Conservation (phyloP, 2,329 filamentous ascomycete species). For the Ophiostoma ips region DNA sequence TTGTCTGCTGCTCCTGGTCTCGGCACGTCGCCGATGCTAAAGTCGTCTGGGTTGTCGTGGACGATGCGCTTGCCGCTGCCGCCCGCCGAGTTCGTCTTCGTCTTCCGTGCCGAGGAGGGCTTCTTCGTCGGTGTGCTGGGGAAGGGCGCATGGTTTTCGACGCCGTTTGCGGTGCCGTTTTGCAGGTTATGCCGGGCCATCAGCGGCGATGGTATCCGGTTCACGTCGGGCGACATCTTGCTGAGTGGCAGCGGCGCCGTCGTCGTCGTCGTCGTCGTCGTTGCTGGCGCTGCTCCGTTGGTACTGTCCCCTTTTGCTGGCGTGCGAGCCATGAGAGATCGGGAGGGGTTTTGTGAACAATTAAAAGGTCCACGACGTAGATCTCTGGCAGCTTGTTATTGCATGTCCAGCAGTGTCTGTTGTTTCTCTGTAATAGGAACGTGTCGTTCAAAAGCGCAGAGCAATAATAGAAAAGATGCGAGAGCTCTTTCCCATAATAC, state of each 20-base stretch:
- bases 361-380: neutral
- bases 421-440: too few species aligned
- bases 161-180: neutral
- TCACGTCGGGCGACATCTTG: neutral
- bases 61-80: neutral
- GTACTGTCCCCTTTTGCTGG: neutral
- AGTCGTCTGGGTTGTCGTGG: neutral
- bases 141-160: neutral
- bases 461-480: too few species aligned
- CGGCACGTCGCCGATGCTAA: neutral
- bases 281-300: neutral
- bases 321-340: slow-evolving; percentile 1
- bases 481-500: too few species aligned
- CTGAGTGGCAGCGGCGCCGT: neutral
- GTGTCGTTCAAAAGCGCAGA: too few species aligned
- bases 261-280: neutral
- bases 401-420: neutral
- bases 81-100: neutral
- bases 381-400: neutral
- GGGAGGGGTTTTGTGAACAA: too few species aligned
- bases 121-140: slow-evolving; percentile 3
- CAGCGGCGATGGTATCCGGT: neutral
- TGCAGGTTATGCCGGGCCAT: neutral
- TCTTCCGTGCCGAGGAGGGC: neutral
- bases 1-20: neutral